phyloP scores from a whole-genome alignment of 805 yeast genomes.

The Pichia thaimueangensis region DNA sequence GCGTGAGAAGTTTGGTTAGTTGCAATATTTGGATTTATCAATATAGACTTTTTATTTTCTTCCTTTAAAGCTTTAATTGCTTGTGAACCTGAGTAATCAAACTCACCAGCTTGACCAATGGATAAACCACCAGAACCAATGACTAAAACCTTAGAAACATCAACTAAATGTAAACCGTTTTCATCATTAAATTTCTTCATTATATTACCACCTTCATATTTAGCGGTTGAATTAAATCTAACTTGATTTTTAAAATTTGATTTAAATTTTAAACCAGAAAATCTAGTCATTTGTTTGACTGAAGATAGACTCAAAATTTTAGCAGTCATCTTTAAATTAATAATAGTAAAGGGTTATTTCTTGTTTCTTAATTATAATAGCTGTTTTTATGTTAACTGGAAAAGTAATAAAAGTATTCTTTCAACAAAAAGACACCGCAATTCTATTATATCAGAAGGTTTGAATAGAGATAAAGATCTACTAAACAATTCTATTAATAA shows the following conservation, averaged over 20 bases:
- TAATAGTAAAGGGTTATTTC: not conserved
- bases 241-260: conserved; percentile 1
- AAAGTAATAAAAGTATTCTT: too few species aligned
- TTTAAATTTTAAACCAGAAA: conserved; percentile 10
- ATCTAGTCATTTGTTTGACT: conserved; percentile 8
- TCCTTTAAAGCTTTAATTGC: conserved; percentile 94
- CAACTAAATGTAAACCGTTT: conserved; percentile 62
- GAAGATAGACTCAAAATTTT: not conserved
- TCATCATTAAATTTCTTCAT: conserved; percentile 52
- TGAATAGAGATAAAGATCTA: too few species aligned
- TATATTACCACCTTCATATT: conserved; percentile 60
- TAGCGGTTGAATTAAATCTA: conserved; percentile 17
- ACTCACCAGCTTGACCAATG: conserved; percentile 98
- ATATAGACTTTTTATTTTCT: conserved; percentile 76
- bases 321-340: conserved; percentile 2
- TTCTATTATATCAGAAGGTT: too few species aligned
- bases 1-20: conserved; percentile 95
- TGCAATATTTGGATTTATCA: conserved; percentile 94
- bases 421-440: too few species aligned
- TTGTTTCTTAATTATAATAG: not conserved
- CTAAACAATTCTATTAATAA: too few species aligned
- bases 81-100: conserved; percentile 95
- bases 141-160: conserved; percentile 79
- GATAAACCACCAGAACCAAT: conserved; percentile 97
- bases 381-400: too few species aligned